Evolutionary conservation across 2,329 filamentous ascomycete species (phyloP).

Genomic region (Curvularia spicifera): DNA sequence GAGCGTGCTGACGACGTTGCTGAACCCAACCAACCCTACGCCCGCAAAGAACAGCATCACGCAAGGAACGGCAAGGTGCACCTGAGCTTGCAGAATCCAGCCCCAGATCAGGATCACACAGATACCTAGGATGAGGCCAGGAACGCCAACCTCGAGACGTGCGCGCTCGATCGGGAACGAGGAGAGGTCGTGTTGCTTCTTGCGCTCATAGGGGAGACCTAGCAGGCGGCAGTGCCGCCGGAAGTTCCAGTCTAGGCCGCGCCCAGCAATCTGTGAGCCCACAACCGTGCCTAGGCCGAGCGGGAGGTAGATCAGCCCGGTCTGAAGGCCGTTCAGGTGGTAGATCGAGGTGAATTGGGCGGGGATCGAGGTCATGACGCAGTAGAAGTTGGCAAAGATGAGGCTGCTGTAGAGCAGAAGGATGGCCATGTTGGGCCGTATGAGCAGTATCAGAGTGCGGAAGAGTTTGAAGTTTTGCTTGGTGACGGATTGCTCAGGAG

Average conservation of each 20-base stretch:
- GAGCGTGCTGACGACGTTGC: neutral
- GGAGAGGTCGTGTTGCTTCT: neutral
- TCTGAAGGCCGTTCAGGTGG: neutral
- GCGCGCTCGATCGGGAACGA: constrained; percentile 1
- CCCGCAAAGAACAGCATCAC: neutral
- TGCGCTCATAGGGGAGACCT: neutral
- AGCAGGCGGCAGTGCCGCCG: neutral
- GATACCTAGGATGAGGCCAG: neutral
- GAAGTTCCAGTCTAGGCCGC: constrained; percentile 3
- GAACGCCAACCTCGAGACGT: neutral
- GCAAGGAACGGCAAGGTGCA: neutral
- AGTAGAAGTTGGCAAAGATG: constrained; percentile 3
- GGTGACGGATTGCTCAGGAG: neutral
- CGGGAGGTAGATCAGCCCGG: neutral
- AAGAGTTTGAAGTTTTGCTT: neutral
- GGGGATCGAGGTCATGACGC: neutral
- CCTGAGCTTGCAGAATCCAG: neutral
- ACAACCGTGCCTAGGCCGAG: neutral
- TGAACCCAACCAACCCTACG: neutral
- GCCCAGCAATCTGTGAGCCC: neutral
- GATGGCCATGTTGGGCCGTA: neutral
- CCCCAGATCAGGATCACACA: neutral
- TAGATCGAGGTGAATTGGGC: neutral
- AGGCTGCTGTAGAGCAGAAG: neutral
- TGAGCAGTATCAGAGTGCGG: neutral